Conservation (phyloP, 148 eudicot genomes). For the Chenopodium berlandieri region DNA sequence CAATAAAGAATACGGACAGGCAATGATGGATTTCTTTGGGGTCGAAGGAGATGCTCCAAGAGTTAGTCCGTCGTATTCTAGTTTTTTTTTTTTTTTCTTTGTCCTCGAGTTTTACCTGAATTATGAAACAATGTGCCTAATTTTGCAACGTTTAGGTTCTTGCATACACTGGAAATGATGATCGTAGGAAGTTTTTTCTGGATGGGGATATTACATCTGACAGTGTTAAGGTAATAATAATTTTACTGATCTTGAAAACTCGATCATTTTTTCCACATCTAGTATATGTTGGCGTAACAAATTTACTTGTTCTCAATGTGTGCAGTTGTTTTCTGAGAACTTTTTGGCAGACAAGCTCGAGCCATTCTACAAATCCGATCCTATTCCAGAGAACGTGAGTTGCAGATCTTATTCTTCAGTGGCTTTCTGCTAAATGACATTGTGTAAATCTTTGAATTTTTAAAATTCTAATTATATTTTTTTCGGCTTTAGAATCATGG, state of each 20-base stretch:
- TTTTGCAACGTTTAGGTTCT: slow-evolving; percentile 44
- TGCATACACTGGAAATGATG: slow-evolving; percentile 63
- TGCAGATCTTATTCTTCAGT: not conserved
- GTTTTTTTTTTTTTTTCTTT: too few relatives aligned
- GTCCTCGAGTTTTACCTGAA: not conserved
- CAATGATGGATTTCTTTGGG: slow-evolving; percentile 80
- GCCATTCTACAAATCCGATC: slow-evolving; percentile 81
- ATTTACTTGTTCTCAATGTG: not conserved
- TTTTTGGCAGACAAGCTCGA: slow-evolving; percentile 71
- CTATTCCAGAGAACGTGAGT: slow-evolving; percentile 75
- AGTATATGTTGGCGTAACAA: too few relatives aligned
- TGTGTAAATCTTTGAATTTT: not conserved
- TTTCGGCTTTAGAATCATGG: slow-evolving; percentile 53
- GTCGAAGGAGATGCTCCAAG: slow-evolving; percentile 52
- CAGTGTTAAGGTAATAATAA: slow-evolving; percentile 52
- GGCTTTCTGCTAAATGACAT: not conserved
- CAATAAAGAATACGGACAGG: slow-evolving; percentile 73
- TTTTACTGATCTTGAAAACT: not conserved
- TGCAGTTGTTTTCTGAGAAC: slow-evolving; percentile 62
- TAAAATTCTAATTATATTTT: too few relatives aligned
- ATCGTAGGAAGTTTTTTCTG: slow-evolving; percentile 51
- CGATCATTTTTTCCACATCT: not conserved
- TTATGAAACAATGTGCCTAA: not conserved
- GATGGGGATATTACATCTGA: slow-evolving; percentile 61
- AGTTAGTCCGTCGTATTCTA: slow-evolving; percentile 30